A percentile compares a stretch with the other conserved stretches of the same genome.
Conservation (phyloP, 1,284 basidiomycete genomes). For the Agroathelia rolfsii region DNA sequence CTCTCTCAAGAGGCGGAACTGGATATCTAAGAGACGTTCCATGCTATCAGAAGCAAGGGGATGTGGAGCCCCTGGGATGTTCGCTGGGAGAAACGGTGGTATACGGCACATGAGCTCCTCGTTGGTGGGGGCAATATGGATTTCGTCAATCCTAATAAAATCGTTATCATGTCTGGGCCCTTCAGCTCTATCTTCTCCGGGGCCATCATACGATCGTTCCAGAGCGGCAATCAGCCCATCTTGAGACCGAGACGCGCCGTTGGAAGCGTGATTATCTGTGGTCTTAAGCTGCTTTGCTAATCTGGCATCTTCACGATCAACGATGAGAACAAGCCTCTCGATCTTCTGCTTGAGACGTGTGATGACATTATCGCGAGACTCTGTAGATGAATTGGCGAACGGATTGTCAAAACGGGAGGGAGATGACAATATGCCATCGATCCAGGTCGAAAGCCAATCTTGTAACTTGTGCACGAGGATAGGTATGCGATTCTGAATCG, state of each 20-base stretch:
- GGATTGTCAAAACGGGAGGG: constrained; percentile 29
- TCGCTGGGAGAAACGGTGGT: constrained; percentile 48
- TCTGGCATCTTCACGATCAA: constrained; percentile 28
- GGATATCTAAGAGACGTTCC: constrained; percentile 54
- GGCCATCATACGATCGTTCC: constrained; percentile 38
- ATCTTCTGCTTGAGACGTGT: constrained; percentile 29
- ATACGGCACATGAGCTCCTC: constrained; percentile 39
- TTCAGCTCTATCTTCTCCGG: constrained; percentile 35
- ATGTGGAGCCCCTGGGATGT: constrained; percentile 49
- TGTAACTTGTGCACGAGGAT: constrained; percentile 31
- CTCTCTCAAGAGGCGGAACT: constrained; percentile 62
- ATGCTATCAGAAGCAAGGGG: constrained; percentile 43
- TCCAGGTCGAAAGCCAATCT: constrained; percentile 39
- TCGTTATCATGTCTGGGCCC: constrained; percentile 66
- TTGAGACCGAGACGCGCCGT: constrained; percentile 10
- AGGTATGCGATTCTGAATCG: constrained; percentile 34
- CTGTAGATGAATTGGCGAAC: constrained; percentile 15
- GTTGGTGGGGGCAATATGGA: constrained; percentile 54
- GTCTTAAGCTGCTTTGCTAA: constrained; percentile 10
- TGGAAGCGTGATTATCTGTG: constrained; percentile 1
- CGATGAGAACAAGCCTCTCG: constrained; percentile 33
- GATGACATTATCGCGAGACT: constrained; percentile 27
- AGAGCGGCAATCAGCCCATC: constrained; percentile 30
- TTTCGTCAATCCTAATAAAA: constrained; percentile 38
- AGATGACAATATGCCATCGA: constrained; percentile 23